A percentile compares a stretch with the other conserved stretches of the same genome.
Conservation (phyloP, 2,329 filamentous ascomycete species). For the Ophidiomyces ophidiicola region DNA sequence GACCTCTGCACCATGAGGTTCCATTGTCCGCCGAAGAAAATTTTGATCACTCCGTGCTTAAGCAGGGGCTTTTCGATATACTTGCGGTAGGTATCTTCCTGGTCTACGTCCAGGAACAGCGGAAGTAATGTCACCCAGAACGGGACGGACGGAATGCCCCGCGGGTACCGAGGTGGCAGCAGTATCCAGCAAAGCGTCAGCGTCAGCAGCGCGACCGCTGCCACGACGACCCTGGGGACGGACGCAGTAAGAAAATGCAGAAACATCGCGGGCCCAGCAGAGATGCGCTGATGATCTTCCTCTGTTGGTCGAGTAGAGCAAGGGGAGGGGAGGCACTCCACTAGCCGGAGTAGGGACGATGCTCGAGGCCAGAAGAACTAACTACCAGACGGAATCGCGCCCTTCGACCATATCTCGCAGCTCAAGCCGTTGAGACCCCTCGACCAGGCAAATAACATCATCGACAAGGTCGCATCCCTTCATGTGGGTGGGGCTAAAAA, state of each 20-base stretch:
- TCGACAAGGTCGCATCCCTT: too few relatives aligned
- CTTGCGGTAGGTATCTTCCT: constrained; percentile 1
- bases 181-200: not conserved
- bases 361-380: too few relatives aligned
- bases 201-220: not conserved
- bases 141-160: constrained; percentile 2
- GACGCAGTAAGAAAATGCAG: not conserved
- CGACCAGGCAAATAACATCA: too few relatives aligned
- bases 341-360: too few relatives aligned
- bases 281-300: not conserved
- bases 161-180: not conserved
- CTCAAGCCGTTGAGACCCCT: too few relatives aligned
- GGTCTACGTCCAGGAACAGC: constrained; percentile 1
- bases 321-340: too few relatives aligned
- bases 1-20: constrained; percentile 38
- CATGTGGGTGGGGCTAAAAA: too few relatives aligned
- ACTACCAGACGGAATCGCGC: too few relatives aligned
- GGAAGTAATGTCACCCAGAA: constrained; percentile 4
- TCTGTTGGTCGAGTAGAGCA: not conserved
- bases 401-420: too few relatives aligned
- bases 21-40: constrained; percentile 41
- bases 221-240: not conserved
- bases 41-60: constrained; percentile 34
- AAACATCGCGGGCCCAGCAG: not conserved
- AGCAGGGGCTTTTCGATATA: constrained; percentile 15